A percentile compares a stretch with the other conserved stretches of the same genome.
These are phyloP conservation scores for Parachlorella kessleri DNA, from an alignment of 139 green algal species.

Conservation along the genomic window DNA sequence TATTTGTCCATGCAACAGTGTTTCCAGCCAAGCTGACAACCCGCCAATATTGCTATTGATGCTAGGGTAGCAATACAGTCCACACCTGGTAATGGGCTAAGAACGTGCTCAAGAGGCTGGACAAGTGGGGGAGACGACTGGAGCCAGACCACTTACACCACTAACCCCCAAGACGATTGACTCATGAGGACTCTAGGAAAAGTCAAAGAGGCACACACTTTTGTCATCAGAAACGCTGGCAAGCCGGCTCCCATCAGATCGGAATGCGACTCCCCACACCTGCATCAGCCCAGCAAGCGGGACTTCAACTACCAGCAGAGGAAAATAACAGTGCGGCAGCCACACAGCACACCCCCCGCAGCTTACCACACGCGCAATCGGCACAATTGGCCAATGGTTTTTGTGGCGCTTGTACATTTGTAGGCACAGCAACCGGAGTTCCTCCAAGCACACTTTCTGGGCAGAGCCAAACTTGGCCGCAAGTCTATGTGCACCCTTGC, in stretches of 20 bases:
- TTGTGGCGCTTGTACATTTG: not conserved
- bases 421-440: not conserved
- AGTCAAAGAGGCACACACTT: slow-evolving; percentile 55
- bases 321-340: not conserved
- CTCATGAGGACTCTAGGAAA: not conserved
- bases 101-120: too few species aligned
- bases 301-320: too few species aligned
- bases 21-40: too few species aligned
- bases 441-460: not conserved
- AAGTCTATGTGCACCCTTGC: not conserved
- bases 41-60: too few species aligned
- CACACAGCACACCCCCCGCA: too few species aligned
- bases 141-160: too few species aligned
- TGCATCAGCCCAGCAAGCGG: too few species aligned
- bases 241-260: slow-evolving; percentile 54
- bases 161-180: too few species aligned
- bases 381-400: not conserved
- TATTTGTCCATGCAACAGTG: too few species aligned
- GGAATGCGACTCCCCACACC: slow-evolving; percentile 79
- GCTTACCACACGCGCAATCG: not conserved
- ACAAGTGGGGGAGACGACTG: too few species aligned
- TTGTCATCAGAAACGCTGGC: slow-evolving; percentile 74
- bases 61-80: too few species aligned
- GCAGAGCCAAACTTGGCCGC: not conserved
- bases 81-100: too few species aligned